Evolutionary conservation across 2,329 filamentous ascomycete genomes (phyloP).

Genomic region (Metarhizium sp.): DNA sequence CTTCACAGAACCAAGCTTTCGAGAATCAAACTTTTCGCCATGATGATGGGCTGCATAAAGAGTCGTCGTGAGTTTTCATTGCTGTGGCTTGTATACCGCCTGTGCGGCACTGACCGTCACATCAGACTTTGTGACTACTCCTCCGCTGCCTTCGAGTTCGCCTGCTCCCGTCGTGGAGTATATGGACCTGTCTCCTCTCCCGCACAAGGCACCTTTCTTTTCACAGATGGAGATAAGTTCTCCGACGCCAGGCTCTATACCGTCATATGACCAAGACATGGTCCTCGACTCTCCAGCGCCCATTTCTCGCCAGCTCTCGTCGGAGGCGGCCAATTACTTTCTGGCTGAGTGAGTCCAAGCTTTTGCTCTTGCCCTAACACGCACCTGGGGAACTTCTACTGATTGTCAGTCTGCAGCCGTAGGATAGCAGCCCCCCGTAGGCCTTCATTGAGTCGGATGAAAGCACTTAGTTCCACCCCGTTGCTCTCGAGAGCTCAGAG

Average conservation of each 20-base stretch:
- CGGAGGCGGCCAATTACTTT: conserved; percentile 39
- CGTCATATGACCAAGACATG: conserved; percentile 33
- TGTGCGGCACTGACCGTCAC: not conserved
- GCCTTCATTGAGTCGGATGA: conserved; percentile 65
- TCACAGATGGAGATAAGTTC: conserved; percentile 59
- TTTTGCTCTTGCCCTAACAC: not conserved
- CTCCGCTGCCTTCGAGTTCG: conserved; percentile 74
- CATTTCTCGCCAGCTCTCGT: conserved; percentile 33
- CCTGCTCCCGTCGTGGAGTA: conserved; percentile 62
- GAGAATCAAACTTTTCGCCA: conserved; percentile 30
- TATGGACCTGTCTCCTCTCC: conserved; percentile 91
- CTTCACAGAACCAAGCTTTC: conserved; percentile 12
- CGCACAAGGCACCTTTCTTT: conserved; percentile 70
- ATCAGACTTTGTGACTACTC: conserved; percentile 69
- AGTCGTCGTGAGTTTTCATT: conserved; percentile 21
- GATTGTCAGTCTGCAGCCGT: conserved; percentile 36
- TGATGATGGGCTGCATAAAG: conserved; percentile 26
- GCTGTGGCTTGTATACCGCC: not conserved
- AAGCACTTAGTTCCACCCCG: conserved; percentile 61
- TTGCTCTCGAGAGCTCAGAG: conserved; percentile 50
- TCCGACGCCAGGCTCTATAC: conserved; percentile 53
- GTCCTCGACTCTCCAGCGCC: conserved; percentile 48
- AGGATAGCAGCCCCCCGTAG: conserved; percentile 61
- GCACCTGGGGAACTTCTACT: conserved; percentile 9
- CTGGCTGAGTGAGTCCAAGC: conserved; percentile 41